Evolutionary conservation across 1,284 basidiomycete species (phyloP).

Genomic region (Ustilago cynodontis): DNA sequence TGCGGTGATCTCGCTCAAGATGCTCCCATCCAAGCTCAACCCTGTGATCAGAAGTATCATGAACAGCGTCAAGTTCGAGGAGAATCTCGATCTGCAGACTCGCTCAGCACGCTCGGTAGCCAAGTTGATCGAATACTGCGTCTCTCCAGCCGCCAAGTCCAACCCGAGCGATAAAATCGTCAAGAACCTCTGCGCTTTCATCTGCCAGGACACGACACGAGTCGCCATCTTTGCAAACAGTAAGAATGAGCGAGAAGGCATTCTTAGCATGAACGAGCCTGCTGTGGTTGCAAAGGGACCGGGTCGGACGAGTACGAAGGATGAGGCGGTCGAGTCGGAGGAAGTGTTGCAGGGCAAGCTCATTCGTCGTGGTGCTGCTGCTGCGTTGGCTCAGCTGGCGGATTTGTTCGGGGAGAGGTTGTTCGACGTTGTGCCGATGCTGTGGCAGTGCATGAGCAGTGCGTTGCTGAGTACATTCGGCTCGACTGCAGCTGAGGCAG

Average conservation of each 20-base stretch:
- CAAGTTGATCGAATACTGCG: conserved; percentile 87
- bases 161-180: conserved; percentile 91
- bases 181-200: conserved; percentile 95
- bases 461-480: conserved; percentile 79
- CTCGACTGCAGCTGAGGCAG: conserved; percentile 73
- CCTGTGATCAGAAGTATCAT: conserved; percentile 96
- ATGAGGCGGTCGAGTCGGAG: conserved; percentile 71
- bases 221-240: conserved; percentile 87
- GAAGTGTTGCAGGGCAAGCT: conserved; percentile 71
- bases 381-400: conserved; percentile 85
- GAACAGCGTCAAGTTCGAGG: conserved; percentile 91
- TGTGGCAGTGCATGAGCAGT: conserved; percentile 92
- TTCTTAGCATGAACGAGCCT: conserved; percentile 78
- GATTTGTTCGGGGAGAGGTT: conserved; percentile 80
- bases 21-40: conserved; percentile 79
- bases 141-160: conserved; percentile 73
- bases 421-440: conserved; percentile 83
- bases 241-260: conserved; percentile 77
- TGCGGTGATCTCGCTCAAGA: conserved; percentile 78
- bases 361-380: conserved; percentile 82
- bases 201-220: conserved; percentile 85
- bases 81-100: conserved; percentile 88
- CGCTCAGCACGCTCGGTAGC: conserved; percentile 89
- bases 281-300: conserved; percentile 25
- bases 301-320: conserved; percentile 33